Percentiles rank a stretch among this genome's conserved stretches.
Conservation (phyloP, 305 asterid species). For the Striga hermonthica region DNA sequence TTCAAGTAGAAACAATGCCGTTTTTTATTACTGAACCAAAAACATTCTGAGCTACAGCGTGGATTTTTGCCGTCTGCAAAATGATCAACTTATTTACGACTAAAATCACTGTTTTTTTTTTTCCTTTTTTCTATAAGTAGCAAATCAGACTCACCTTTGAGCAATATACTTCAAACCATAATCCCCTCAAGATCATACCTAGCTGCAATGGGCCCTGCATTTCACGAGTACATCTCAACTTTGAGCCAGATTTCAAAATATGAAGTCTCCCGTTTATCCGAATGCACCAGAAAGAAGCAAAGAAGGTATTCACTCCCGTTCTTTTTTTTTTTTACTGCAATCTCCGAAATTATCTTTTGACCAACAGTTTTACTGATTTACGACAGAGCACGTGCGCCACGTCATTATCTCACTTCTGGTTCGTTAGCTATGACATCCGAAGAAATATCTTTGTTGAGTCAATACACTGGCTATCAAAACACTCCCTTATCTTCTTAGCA, state of each 20-base stretch:
- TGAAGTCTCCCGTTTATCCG: slow-evolving; percentile 56
- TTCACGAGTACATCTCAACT: slow-evolving; percentile 74
- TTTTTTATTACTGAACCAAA: neutral
- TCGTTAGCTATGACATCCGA: slow-evolving; percentile 54
- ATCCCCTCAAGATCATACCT: slow-evolving; percentile 61
- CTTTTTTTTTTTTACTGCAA: neutral
- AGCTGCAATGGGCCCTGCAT: slow-evolving; percentile 55
- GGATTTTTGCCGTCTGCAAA: slow-evolving; percentile 7
- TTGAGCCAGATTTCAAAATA: slow-evolving; percentile 79
- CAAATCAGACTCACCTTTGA: slow-evolving; percentile 38
- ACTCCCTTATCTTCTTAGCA: slow-evolving; percentile 26
- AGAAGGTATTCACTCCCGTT: slow-evolving; percentile 53
- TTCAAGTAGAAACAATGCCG: no score
- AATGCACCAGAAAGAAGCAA: slow-evolving; percentile 37
- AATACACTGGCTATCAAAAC: slow-evolving; percentile 42
- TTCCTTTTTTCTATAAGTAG: slow-evolving; percentile 38
- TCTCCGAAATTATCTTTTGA: slow-evolving; percentile 16
- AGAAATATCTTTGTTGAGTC: slow-evolving; percentile 58
- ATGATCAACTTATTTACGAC: slow-evolving; percentile 10
- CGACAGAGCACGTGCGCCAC: slow-evolving; percentile 55
- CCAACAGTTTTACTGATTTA: slow-evolving; percentile 22
- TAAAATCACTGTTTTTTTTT: slow-evolving; percentile 21
- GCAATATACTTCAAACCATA: slow-evolving; percentile 46
- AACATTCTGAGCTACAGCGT: slow-evolving; percentile 6
- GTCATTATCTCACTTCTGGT: slow-evolving; percentile 76